Base-by-base conservation (phyloP, 108 stramenopile species). In the Craspedostauros australis region DNA sequence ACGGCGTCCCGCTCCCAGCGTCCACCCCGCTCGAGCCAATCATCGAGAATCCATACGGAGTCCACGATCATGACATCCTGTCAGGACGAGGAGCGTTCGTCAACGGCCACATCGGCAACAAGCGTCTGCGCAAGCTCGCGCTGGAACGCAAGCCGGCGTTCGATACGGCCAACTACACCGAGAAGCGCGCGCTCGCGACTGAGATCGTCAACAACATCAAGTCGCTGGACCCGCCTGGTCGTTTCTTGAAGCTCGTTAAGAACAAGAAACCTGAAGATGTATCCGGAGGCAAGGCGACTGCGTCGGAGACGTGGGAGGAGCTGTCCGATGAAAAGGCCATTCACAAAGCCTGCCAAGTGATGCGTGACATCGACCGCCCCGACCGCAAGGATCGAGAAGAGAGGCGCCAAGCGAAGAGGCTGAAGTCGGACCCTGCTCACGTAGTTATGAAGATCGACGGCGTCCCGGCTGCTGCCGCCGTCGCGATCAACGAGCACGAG, bases 271-370 rank as follows among this genome's bases (percentile, higher is more conserved):
- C 19, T 11, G 4, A 43, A 43, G n/a, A 21, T 5, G 5, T 7
- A 21, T 21, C 40, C 5, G 3, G 42, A 14, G 25, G 42, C n/a
- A 43, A 36, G 34, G 12, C 34, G 34, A 39, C 20, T 19, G 18
- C 18, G 39, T 16, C 18, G 39, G 20, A 39, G 39, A 16, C 39
- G 29, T 87, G 86, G 86, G 76, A 76, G 33, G 79, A 83, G 68
- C 54, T 87, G 14, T 31, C 51, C 14, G 63, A 73, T 21, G 81
- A 83, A 16, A 77, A 73, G 34, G 72, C 81, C 7, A 70, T 74
- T 54, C 69, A 80, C 28, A 87, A 87, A 72, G 79, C 81, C 11
- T 70, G 73, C 50, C 86, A 87, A 63, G 81, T 80, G 7, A 73
- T 87, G 85, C 20, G 86, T 38, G 86, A 87, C 49, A 70, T 78